These are phyloP conservation scores for Elsinoe australis DNA, from an alignment of 2,329 filamentous ascomycete genomes.

Conservation along the genomic window DNA sequence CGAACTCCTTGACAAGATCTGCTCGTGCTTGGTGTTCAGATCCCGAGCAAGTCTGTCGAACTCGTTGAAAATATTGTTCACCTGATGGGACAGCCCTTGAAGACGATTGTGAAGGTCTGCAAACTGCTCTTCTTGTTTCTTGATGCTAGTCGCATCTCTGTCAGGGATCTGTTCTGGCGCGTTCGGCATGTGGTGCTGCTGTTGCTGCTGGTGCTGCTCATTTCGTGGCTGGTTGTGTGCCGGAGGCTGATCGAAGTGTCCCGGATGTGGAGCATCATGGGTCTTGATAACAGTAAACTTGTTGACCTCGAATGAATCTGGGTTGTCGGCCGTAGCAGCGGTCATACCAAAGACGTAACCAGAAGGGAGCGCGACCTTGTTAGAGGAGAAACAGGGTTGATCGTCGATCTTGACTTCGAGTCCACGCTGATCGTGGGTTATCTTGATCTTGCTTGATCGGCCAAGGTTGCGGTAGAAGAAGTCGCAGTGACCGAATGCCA, in stretches of 20 bases:
- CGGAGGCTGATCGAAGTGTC: conserved; percentile 24
- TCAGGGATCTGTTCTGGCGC: conserved; percentile 36
- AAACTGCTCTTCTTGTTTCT: conserved; percentile 56
- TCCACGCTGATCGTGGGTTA: conserved; percentile 56
- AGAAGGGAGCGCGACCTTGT: conserved; percentile 64
- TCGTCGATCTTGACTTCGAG: conserved; percentile 79
- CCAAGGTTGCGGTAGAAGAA: conserved; percentile 89
- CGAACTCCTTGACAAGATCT: conserved; percentile 34
- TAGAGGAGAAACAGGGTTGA: conserved; percentile 71
- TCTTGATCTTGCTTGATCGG: conserved; percentile 67
- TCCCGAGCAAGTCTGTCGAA: conserved; percentile 46
- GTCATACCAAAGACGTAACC: conserved; percentile 83
- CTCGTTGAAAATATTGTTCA: conserved; percentile 54
- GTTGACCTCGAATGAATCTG: conserved; percentile 91
- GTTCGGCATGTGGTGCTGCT: conserved; percentile 33
- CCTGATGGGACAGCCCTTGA: conserved; percentile 62
- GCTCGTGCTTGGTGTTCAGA: conserved; percentile 51
- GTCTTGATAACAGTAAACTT: conserved; percentile 64
- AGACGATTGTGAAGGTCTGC: conserved; percentile 77
- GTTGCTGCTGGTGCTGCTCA: conserved; percentile 21
- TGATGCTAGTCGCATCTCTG: conserved; percentile 31
- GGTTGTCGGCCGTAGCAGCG: conserved; percentile 80
- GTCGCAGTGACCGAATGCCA: conserved; percentile 89
- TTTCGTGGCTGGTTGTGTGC: neutral
- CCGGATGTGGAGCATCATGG: conserved; percentile 20